Evolutionary conservation across 2,329 filamentous ascomycete genomes (phyloP).

Genomic region (Diplodia mutila): DNA sequence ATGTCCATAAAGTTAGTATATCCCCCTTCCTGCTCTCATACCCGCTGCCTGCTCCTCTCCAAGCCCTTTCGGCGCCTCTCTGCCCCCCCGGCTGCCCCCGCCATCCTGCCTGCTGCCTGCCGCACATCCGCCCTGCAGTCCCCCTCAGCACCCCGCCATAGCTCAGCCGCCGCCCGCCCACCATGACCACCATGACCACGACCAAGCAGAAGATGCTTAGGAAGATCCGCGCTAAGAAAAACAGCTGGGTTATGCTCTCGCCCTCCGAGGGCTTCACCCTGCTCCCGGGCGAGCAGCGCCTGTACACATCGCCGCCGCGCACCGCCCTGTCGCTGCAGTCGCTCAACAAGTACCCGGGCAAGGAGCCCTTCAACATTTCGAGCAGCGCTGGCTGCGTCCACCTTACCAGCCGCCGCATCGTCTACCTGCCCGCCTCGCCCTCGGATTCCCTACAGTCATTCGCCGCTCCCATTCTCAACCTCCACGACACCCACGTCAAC

Average conservation of each 20-base stretch:
- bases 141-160: constrained; percentile 4
- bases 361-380: constrained; percentile 68
- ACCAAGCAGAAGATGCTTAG: constrained; percentile 34
- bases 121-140: too few relatives aligned
- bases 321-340: constrained; percentile 77
- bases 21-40: constrained; percentile 23
- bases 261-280: constrained; percentile 74
- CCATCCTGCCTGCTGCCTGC: constrained; percentile 24
- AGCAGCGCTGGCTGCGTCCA: constrained; percentile 76
- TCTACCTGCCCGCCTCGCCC: constrained; percentile 79
- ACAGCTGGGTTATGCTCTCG: constrained; percentile 90
- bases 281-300: constrained; percentile 79
- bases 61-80: constrained; percentile 1
- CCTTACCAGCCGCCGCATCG: constrained; percentile 82
- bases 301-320: constrained; percentile 78
- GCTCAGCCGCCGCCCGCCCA: constrained; percentile 6
- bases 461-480: constrained; percentile 82
- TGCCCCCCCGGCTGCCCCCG: constrained; percentile 13
- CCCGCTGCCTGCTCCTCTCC: constrained; percentile 1
- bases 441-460: constrained; percentile 79
- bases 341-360: constrained; percentile 66
- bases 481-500: constrained; percentile 82
- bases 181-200: constrained; percentile 3
- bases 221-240: constrained; percentile 26
- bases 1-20: constrained; percentile 48